Conservation (phyloP, 768 basidiomycete genomes). For the Lactifluus subvellereus region DNA sequence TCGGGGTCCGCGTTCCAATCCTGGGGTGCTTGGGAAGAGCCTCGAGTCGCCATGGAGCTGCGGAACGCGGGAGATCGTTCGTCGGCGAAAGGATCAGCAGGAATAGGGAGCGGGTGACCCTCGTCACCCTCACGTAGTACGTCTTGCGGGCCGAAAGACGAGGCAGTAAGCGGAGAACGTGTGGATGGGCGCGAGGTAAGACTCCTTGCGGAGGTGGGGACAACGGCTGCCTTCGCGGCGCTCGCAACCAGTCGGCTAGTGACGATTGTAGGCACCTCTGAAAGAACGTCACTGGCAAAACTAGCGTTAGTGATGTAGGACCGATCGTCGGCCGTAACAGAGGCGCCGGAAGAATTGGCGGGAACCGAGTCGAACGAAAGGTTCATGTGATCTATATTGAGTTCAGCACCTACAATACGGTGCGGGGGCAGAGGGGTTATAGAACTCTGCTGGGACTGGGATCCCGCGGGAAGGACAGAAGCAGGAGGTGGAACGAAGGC, state of each 20-base stretch:
- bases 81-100: conserved; percentile 60
- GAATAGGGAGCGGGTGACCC: conserved; percentile 29
- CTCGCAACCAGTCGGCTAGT: conserved; percentile 71
- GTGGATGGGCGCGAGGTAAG: conserved; percentile 42
- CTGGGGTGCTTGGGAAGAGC: conserved; percentile 29
- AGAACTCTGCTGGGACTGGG: conserved; percentile 4
- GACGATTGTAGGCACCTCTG: conserved; percentile 78
- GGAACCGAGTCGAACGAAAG: conserved; percentile 48
- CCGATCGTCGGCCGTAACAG: conserved; percentile 50
- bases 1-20: conserved; percentile 27
- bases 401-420: conserved; percentile 54
- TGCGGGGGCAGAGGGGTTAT: conserved; percentile 45
- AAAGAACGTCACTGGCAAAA: conserved; percentile 71
- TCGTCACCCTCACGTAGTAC: conserved; percentile 44
- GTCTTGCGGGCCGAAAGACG: conserved; percentile 68
- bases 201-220: conserved; percentile 37
- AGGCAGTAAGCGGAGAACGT: conserved; percentile 63
- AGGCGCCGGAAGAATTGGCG: conserved; percentile 36
- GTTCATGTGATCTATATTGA: conserved; percentile 59
- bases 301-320: conserved; percentile 74
- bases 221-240: conserved; percentile 73
- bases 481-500: conserved; percentile 63
- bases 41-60: conserved; percentile 30
- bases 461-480: conserved; percentile 30
- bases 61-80: conserved; percentile 36